Base-by-base conservation (phyloP, 768 basidiomycete species). In the Termitomyces sp. region DNA sequence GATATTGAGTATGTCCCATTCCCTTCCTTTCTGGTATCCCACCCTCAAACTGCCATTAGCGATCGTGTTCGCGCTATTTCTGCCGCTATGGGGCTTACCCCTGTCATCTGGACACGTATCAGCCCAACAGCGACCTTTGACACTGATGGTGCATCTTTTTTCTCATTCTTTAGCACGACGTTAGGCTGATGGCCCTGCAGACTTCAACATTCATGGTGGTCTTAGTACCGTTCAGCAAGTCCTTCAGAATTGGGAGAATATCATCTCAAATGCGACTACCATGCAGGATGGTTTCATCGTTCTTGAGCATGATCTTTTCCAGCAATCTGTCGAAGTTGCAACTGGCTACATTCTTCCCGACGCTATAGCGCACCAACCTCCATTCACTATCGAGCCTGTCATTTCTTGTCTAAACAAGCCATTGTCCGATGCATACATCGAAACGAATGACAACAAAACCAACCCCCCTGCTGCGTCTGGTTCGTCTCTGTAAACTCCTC, bases 41-140 rank as follows among this genome's bases (percentile, higher is more conserved):
- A 22, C 12, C 46, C 34, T 46, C 66, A 46, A 64, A 26, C 29
- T 32, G 20, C 26, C 29, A 62, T 14, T 63, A 90, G 90, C 69
- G 84, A 94, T 71, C 89, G 93, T 65, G 91, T 96, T 31, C 88
- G 92, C 64, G 88, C 87, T 44, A 90, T 96, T 62, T 83, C 83
- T 20, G 70, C 78, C 51, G 90, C 92, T 46, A 92, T 95, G 92
- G 87, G 87, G 39, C 74, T 94, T 34, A 84, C 77, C 2, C 86
- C 92, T 20, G 83, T 94, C 65, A 88, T 96, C 64, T 95, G 93
- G 92, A 89, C 89, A 22, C 82, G 84, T 50, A 78, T 84, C 58
- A 83, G 80, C 63, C 67, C 81, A 18, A 61, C 69, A 10, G 77
- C 79, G 1, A 86, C 86, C 22, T 91, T 90, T 67, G 89, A 92